Conservation (phyloP, 805 yeast genomes). For the Lachancea lanzarotensis region DNA sequence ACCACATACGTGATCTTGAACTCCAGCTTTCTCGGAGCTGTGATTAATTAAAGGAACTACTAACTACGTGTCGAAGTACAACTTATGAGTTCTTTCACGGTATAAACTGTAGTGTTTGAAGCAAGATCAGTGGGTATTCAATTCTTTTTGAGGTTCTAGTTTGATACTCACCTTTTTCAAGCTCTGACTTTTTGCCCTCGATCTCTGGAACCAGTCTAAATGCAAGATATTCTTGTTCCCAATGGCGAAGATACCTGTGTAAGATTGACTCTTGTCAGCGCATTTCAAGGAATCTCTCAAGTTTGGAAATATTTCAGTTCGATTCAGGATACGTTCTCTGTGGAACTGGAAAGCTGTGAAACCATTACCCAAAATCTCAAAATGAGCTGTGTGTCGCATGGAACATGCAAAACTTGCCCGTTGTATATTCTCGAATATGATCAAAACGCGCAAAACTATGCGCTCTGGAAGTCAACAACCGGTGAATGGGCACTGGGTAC, state of each 20-base stretch:
- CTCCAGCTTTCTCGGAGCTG: too few relatives aligned
- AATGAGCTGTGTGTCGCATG: slow-evolving; percentile 15
- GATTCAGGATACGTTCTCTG: slow-evolving; percentile 23
- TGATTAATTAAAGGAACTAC: too few relatives aligned
- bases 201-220: neutral
- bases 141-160: neutral
- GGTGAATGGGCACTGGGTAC: slow-evolving; percentile 24
- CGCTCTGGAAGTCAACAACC: slow-evolving; percentile 26
- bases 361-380: slow-evolving; percentile 30
- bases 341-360: slow-evolving; percentile 21
- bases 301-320: slow-evolving; percentile 16
- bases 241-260: slow-evolving; percentile 25
- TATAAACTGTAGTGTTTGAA: too few relatives aligned
- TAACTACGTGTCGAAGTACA: too few relatives aligned
- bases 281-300: slow-evolving; percentile 11
- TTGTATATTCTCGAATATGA: slow-evolving; percentile 26
- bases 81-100: too few relatives aligned
- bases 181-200: neutral
- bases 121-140: too few relatives aligned
- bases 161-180: neutral
- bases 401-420: slow-evolving; percentile 14
- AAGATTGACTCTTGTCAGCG: slow-evolving; percentile 20
- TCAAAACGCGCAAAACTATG: slow-evolving; percentile 15
- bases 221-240: slow-evolving; percentile 22
- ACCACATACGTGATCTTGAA: too few relatives aligned